phyloP scores from a whole-genome alignment of 768 basidiomycete species.

The Crucibulum laeve region DNA sequence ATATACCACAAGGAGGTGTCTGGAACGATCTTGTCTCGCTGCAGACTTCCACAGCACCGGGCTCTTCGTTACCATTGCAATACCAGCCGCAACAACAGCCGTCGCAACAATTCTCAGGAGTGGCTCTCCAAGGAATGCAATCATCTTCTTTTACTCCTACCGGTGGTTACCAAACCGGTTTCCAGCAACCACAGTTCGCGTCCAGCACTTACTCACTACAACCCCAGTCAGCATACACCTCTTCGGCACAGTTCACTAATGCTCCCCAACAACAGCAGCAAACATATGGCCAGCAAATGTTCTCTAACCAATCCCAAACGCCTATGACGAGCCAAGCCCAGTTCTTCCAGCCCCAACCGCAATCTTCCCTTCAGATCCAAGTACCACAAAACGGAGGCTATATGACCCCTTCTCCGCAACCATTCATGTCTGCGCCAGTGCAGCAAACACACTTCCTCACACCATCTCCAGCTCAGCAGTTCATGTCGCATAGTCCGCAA shows the following conservation, averaged over 20 bases:
- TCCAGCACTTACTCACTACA: slow-evolving; percentile 24
- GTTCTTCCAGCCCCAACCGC: slow-evolving; percentile 21
- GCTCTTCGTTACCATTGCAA: slow-evolving; percentile 51
- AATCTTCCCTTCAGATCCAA: slow-evolving; percentile 18
- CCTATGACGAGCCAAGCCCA: slow-evolving; percentile 12
- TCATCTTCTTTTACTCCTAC: slow-evolving; percentile 9
- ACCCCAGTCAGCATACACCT: slow-evolving; percentile 7
- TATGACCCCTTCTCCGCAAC: slow-evolving; percentile 20
- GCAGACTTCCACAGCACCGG: slow-evolving; percentile 32
- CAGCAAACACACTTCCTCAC: slow-evolving; percentile 24
- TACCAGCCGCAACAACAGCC: slow-evolving; percentile 19
- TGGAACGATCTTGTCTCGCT: slow-evolving; percentile 57
- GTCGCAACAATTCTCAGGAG: not conserved
- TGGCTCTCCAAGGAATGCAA: slow-evolving; percentile 1
- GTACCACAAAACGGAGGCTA: slow-evolving; percentile 12
- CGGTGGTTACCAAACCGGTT: slow-evolving; percentile 20
- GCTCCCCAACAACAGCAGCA: slow-evolving; percentile 13
- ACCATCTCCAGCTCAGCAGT: slow-evolving; percentile 28
- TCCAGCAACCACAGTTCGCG: slow-evolving; percentile 17
- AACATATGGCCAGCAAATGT: slow-evolving; percentile 13
- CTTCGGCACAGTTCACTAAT: slow-evolving; percentile 4
- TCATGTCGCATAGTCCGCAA: slow-evolving; percentile 31
- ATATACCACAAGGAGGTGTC: slow-evolving; percentile 31
- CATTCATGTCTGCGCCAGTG: slow-evolving; percentile 21
- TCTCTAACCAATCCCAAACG: slow-evolving; percentile 8